Evolutionary conservation across 371 early-diverging fungal species (phyloP), one percentile per base, ranked within the genome.

Genomic region (Saksenaea oblongispora): DNA sequence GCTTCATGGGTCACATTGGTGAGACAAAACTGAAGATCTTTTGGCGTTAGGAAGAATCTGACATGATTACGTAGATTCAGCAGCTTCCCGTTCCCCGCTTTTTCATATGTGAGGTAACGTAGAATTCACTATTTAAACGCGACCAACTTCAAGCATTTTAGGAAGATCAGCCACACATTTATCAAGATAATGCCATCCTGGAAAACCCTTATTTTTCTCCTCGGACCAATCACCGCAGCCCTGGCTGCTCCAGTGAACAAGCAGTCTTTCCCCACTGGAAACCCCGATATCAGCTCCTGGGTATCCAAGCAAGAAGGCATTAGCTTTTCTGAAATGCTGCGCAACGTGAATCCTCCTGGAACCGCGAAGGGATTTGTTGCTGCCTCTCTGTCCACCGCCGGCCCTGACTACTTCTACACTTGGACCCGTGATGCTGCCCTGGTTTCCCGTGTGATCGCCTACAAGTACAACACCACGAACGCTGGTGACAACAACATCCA

Each of bases 361-460:
- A 66, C 76, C 0, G 56, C 42, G 1, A 47, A 64, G 31, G 80
- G 80, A 0, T 79, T 79, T 42, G 62, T 76, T 42, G 74, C 76
- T 35, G 80, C 80, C 5, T 79, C 80, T 5, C 59, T 72, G 1
- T 76, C 76, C 7, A 76, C 72, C 0, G 34, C 26, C 17, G 53
- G 82, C 5, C 94, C 93, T 3, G 83, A 92, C 69, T 94, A 94
- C 79, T 92, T 80, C 54, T 94, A 87, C 64, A 72, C 83, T 17
- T 94, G 94, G 94, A 82, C 85, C 13, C 80, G 94, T 18, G 94
- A 94, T 55, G 74, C 89, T 4, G 87, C 87, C 1, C 71, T 93
- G 10, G 82, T 82, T 5, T 80, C 86, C 72, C 65, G 70, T 51
- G 85, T 84, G 28, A 41, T 87, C 0, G 56, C 73, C 15, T 26